A percentile compares a stretch with the other conserved stretches of the same genome.
Evolutionary conservation across 1,284 basidiomycete species (phyloP).

Genomic region (Sutorius eximius): DNA sequence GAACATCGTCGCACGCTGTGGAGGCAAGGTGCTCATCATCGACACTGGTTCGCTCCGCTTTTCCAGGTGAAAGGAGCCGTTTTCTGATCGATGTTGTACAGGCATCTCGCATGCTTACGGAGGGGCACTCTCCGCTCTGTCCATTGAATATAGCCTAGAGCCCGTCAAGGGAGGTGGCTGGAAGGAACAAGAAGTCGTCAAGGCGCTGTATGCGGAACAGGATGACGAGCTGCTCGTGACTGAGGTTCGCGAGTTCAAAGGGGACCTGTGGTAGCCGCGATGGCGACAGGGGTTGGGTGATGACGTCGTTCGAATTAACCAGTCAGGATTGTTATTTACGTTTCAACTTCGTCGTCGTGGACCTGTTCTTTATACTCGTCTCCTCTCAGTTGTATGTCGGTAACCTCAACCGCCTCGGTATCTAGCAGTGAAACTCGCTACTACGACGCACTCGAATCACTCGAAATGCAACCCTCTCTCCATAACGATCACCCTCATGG

Average conservation of each 20-base stretch:
- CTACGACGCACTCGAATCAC: conserved; percentile 30
- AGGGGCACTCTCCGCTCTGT: conserved; percentile 84
- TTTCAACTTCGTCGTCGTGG: background rate
- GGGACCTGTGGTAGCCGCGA: conserved; percentile 20
- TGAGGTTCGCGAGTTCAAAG: conserved; percentile 27
- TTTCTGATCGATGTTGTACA: conserved; percentile 23
- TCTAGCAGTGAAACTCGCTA: conserved; percentile 26
- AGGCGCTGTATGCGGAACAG: conserved; percentile 68
- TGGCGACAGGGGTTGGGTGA: conserved; percentile 15
- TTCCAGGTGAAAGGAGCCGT: background rate
- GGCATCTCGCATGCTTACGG: conserved; percentile 94
- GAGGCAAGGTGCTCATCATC: conserved; percentile 87
- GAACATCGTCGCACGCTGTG: conserved; percentile 78
- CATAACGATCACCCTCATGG: background rate
- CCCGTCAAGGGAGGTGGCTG: conserved; percentile 52
- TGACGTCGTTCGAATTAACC: conserved; percentile 21
- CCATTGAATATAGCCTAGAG: conserved; percentile 76
- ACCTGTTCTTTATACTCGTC: background rate
- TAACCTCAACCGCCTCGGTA: conserved; percentile 13
- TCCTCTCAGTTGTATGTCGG: conserved; percentile 18
- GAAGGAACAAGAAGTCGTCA: conserved; percentile 77
- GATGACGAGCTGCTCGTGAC: conserved; percentile 47
- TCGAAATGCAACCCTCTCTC: conserved; percentile 15
- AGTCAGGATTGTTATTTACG: conserved; percentile 28
- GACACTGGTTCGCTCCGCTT: conserved; percentile 60